A percentile compares a stretch with the other conserved stretches of the same genome.
Conservation (phyloP, 2,329 filamentous ascomycete species). For the Myriangium duriaei region DNA sequence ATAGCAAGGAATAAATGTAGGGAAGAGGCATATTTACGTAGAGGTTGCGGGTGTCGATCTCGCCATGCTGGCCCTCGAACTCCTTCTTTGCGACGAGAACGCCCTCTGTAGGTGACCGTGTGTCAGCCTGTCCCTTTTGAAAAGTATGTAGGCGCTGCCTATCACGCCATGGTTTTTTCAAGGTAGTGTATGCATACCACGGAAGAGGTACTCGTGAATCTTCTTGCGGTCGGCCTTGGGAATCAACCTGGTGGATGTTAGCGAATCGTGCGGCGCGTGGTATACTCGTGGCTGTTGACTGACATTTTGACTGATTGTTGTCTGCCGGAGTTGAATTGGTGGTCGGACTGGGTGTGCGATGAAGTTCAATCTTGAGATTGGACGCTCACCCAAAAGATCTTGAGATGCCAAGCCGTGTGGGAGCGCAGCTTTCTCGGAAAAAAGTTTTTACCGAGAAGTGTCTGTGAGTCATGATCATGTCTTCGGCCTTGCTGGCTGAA, state of each 20-base stretch:
- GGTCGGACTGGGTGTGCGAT: not conserved
- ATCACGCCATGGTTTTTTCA: constrained; percentile 10
- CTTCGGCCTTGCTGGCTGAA: too few species aligned
- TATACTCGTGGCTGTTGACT: not conserved
- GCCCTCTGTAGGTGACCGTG: constrained; percentile 41
- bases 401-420: constrained; percentile 9
- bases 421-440: not conserved
- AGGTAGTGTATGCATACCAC: constrained; percentile 14
- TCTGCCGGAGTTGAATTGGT: constrained; percentile 5
- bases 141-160: constrained; percentile 7
- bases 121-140: constrained; percentile 28
- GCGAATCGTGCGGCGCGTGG: constrained; percentile 5
- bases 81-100: constrained; percentile 98
- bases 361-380: not conserved
- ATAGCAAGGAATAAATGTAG: not conserved
- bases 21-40: constrained; percentile 9
- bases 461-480: not conserved
- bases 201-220: constrained; percentile 99
- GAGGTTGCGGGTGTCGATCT: constrained; percentile 93
- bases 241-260: constrained; percentile 62
- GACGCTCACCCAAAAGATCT: constrained; percentile 8
- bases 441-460: constrained; percentile 8
- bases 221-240: constrained; percentile 99
- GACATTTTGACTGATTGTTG: constrained; percentile 33
- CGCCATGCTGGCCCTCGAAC: constrained; percentile 94